These are phyloP conservation scores for Curvularia lunata DNA, from an alignment of 2,329 filamentous ascomycete genomes.

Conservation along the genomic window DNA sequence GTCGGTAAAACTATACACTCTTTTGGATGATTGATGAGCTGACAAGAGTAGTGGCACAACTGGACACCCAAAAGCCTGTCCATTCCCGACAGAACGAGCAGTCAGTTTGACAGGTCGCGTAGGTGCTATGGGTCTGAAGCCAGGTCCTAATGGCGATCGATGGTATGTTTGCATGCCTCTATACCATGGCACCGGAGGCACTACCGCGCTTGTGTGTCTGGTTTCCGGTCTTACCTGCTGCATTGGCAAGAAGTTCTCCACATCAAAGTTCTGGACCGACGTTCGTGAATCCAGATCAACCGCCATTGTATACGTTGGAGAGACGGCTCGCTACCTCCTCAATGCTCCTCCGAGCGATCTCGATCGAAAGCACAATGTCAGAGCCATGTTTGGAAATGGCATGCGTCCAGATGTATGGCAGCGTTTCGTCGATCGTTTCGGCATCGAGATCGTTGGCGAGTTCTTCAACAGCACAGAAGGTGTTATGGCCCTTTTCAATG, in stretches of 20 bases:
- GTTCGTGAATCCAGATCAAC: conserved; percentile 71
- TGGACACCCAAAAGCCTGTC: conserved; percentile 74
- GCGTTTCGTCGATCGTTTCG: conserved; percentile 68
- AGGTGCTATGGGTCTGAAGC: conserved; percentile 44
- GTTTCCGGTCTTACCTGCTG: conserved; percentile 64
- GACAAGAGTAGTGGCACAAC: conserved; percentile 67
- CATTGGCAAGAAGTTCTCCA: conserved; percentile 71
- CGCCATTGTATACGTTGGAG: conserved; percentile 78
- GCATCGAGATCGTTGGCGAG: conserved; percentile 68
- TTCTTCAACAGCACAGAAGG: conserved; percentile 83
- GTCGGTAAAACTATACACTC: conserved; percentile 36
- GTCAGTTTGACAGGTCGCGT: conserved; percentile 50
- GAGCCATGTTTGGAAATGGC: conserved; percentile 69
- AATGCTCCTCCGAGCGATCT: conserved; percentile 68
- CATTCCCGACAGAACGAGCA: conserved; percentile 62
- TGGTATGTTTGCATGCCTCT: conserved; percentile 81
- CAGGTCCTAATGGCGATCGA: conserved; percentile 58
- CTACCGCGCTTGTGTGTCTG: conserved; percentile 63
- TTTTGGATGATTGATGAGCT: conserved; percentile 5
- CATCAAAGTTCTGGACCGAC: conserved; percentile 73
- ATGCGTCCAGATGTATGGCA: conserved; percentile 73
- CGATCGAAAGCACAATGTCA: conserved; percentile 65
- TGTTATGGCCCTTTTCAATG: conserved; percentile 67
- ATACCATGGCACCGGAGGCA: conserved; percentile 76
- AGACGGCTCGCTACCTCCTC: conserved; percentile 76